Percentiles rank a stretch among this genome's conserved stretches.
phyloP scores from a whole-genome alignment of 2,329 filamentous ascomycete species.

The Coniochaeta sp. region DNA sequence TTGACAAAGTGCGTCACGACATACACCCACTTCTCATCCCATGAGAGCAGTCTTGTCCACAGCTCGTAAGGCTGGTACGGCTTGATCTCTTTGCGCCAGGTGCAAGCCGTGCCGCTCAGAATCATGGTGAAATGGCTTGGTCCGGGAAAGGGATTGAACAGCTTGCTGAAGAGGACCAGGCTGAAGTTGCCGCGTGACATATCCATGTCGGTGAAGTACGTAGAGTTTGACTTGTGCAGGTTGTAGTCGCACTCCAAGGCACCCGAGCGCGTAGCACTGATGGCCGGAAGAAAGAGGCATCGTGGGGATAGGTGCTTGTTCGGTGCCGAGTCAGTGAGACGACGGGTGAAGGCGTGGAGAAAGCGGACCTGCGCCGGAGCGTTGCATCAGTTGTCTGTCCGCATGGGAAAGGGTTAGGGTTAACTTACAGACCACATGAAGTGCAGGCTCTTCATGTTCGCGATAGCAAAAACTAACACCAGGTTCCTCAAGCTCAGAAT shows the following conservation, averaged over 20 bases:
- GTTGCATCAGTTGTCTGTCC: background rate
- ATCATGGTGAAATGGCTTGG: background rate
- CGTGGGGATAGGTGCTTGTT: slow-evolving; percentile 4
- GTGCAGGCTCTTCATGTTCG: background rate
- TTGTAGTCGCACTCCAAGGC: background rate
- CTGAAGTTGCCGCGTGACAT: background rate
- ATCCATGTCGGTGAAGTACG: slow-evolving; percentile 2
- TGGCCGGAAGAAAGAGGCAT: background rate
- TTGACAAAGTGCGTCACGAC: slow-evolving; percentile 1
- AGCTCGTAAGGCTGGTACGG: background rate
- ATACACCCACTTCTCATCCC: slow-evolving; percentile 2
- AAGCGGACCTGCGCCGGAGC: slow-evolving; percentile 20
- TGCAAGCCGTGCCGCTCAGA: background rate
- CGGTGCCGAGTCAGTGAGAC: slow-evolving; percentile 13
- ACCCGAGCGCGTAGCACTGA: background rate
- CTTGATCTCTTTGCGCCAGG: background rate
- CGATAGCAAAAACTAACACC: background rate
- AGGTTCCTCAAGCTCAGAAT: background rate
- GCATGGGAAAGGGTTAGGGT: background rate
- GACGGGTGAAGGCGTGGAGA: slow-evolving; percentile 24
- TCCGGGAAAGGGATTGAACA: background rate
- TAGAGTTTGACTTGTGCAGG: slow-evolving; percentile 3
- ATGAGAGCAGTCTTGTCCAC: background rate
- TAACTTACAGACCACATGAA: background rate
- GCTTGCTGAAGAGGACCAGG: background rate